Evolutionary conservation across 2,329 filamentous ascomycete genomes (phyloP).

Genomic region (Aspergillus luchuensis): DNA sequence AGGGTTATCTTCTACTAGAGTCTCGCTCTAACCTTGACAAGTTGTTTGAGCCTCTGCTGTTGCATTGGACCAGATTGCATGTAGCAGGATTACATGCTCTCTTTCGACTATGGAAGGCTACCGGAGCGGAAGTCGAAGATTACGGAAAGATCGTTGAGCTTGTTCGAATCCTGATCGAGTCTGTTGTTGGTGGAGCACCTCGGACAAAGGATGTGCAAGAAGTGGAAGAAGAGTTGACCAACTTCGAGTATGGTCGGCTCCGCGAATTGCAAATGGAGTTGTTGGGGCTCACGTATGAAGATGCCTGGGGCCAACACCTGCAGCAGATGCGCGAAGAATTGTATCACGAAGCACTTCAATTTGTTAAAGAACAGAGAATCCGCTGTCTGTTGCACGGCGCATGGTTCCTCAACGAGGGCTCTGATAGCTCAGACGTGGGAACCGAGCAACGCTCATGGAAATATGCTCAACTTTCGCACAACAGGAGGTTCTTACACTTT

Average conservation of each 20-base stretch:
- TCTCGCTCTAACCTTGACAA: conserved; percentile 78
- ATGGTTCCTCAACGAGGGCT: conserved; percentile 72
- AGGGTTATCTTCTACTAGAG: conserved; percentile 74
- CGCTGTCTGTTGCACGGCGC: conserved; percentile 83
- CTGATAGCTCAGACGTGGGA: conserved; percentile 52
- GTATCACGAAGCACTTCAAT: conserved; percentile 86
- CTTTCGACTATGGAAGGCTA: conserved; percentile 88
- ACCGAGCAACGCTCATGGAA: conserved; percentile 62
- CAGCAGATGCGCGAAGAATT: conserved; percentile 88
- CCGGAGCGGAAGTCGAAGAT: conserved; percentile 79
- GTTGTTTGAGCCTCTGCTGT: conserved; percentile 79
- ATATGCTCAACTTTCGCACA: conserved; percentile 86
- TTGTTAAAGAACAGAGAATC: conserved; percentile 95
- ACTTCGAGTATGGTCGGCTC: conserved; percentile 77
- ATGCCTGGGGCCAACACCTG: conserved; percentile 89
- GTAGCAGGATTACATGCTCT: conserved; percentile 83
- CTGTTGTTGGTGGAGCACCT: conserved; percentile 78
- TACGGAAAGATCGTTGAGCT: conserved; percentile 93
- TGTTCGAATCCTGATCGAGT: conserved; percentile 84
- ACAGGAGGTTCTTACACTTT: conserved; percentile 86
- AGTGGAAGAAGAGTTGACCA: conserved; percentile 83
- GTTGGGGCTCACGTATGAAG: conserved; percentile 86
- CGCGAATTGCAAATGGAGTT: conserved; percentile 92
- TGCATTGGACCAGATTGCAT: conserved; percentile 93
- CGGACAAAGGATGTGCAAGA: conserved; percentile 82